Evolutionary conservation across 1,284 basidiomycete species (phyloP), one percentile per base, ranked within the genome.

Genomic region (Coriolopsis trogii): DNA sequence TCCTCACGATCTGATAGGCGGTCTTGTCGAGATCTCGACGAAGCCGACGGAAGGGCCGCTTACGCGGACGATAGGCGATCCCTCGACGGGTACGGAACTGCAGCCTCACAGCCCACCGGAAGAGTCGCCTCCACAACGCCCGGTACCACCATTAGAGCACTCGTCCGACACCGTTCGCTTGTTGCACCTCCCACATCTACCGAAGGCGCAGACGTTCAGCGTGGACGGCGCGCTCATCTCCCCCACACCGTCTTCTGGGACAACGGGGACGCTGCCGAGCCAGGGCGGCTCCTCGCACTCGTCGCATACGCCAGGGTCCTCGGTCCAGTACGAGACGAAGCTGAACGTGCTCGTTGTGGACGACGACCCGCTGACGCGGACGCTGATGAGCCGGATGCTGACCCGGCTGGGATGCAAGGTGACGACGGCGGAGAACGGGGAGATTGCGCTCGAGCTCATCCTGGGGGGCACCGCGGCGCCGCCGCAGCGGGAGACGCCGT

Each of bases 381-480:
- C 79, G 55, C 75, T 95, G 54, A 95, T 95, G 93, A 81, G 79
- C 41, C 79, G 92, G 31, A 84, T 93, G 73, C 75, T 95, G 47
- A 81, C 82, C 18, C 79, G 91, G 15, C 72, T 95, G 4, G 92
- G 93, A 1, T 93, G 91, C 69, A 68, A 70, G 37, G 91, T 95
- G 16, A 75, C 80, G 3, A 85, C 83, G 4, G 93, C 94, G n/a
- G 91, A 95, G 70, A 94, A 96, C 63, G 93, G 93, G 5, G 82
- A 87, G 64, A 71, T 88, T 25, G 93, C 92, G 6, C 72, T 95
- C 42, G 85, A 90, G 52, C 78, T 91, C 74, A 82, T 95, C 37
- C 66, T 87, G 15, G 78, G n/a, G n/a, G n/a, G n/a, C n/a, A 77
- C 7, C 58, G 41, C 21, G 51, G 41, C n/a, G n/a, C n/a, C n/a